Base-by-base conservation (phyloP, 257 asterid species). In the Solanum lignicaule region DNA sequence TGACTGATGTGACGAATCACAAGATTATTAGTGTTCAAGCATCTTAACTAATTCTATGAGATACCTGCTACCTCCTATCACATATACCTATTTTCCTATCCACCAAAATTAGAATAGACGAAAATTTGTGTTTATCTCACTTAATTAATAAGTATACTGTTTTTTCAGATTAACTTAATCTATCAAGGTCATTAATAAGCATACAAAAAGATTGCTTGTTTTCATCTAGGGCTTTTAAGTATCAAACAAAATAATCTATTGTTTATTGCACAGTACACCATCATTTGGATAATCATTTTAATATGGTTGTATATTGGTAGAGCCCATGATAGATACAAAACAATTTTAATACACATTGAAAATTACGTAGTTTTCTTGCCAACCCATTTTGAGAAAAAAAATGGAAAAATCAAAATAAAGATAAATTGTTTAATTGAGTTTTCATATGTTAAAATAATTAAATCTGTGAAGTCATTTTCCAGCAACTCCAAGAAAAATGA, bases 281-380 rank as follows among this genome's bases (percentile, higher is more conserved):
- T 39, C 35, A 76, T n/a, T 23, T n/a, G 83, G 55, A 75, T 75
- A 36, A 75, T 76, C 35, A 12, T 76, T 39, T 27, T 76, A 35
- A n/a, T 76, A 76, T 76, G 23, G 12, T 13, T 76, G 33, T 25
- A 78, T n/a, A 27, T 79, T 43, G 27, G 39, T 79, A 41, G 65
- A 79, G 38, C 84, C 65, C 65, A 43, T 16, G 84, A 79, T 25
- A 41, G 84, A 79, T 43, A 41, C 84, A 79, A 27, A 43, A 14
- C 65, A 27, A 41, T 43, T 41, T 18, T 41, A 79, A 43, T 79
- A 8, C 27, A n/a, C 38, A 41, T 78, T 41, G 35, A 79, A 41
- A 41, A 27, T 79, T 43, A 12, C 33, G 33, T 66, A 27, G 66
- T 79, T 79, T 79, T 43, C 85, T 79, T 79, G 66, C 66, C 66